A percentile compares a stretch with the other conserved stretches of the same genome.
phyloP scores from a whole-genome alignment of 2,329 filamentous ascomycete genomes.

The Paraphoma sp. region DNA sequence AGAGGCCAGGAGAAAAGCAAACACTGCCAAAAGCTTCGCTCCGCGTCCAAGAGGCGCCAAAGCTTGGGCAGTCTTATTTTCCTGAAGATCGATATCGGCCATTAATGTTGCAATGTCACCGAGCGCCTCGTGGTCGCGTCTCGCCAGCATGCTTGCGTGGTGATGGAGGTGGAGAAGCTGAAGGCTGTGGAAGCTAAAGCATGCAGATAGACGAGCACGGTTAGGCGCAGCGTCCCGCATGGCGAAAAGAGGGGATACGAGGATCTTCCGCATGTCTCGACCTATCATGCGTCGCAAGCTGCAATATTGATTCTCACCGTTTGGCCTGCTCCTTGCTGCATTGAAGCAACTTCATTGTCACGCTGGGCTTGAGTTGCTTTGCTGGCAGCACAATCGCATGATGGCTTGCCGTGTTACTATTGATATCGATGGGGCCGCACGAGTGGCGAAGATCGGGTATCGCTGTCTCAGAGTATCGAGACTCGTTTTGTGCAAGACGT shows the following conservation, averaged over 20 bases:
- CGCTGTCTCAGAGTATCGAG: conserved; percentile 6
- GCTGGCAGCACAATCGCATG: not conserved
- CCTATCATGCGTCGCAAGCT: conserved; percentile 3
- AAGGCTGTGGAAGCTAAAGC: conserved; percentile 8
- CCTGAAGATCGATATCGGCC: conserved; percentile 10
- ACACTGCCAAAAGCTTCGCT: not conserved
- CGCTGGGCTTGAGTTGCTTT: not conserved
- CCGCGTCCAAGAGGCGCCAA: not conserved
- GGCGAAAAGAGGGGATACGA: conserved; percentile 14
- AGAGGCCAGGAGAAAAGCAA: not conserved
- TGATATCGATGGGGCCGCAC: conserved; percentile 5
- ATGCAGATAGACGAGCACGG: not conserved
- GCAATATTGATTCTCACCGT: conserved; percentile 11
- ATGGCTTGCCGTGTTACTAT: not conserved
- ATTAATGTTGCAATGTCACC: conserved; percentile 9
- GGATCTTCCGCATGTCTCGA: conserved; percentile 5
- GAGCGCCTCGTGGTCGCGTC: not conserved
- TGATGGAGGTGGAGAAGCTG: conserved; percentile 12
- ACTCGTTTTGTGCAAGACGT: conserved; percentile 14
- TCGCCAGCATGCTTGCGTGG: not conserved
- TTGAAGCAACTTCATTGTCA: conserved; percentile 2
- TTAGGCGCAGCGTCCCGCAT: conserved; percentile 8
- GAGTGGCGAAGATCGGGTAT: conserved; percentile 12
- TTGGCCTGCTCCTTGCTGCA: conserved; percentile 1
- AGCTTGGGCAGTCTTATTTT: conserved; percentile 1